Base-by-base conservation (phyloP, 305 asterid species). In the Striga hermonthica region DNA sequence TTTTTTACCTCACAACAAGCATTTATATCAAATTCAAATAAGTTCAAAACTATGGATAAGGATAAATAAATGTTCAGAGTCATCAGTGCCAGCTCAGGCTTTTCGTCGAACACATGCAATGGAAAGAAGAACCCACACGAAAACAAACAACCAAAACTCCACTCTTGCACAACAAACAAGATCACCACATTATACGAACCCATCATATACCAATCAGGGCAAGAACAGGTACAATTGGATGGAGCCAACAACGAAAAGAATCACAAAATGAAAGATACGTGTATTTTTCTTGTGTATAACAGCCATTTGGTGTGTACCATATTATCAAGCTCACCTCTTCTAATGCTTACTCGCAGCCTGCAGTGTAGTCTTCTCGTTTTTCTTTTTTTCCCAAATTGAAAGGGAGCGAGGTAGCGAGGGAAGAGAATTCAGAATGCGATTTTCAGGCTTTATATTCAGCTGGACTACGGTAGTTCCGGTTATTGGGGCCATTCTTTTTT, bases 61-160 rank as follows among this genome's bases (percentile, higher is more conserved):
- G 31, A 22, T 22, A 22, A 22, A 22, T 22, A 52, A 39, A 41
- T 47, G 39, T 14, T 40, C 9, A 11, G 44, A 28, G 39, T 9
- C 41, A 36, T 52, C 31, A 15, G 31, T 44, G 5, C 31, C 15
- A 5, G 35, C 11, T 48, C 52, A 64, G 67, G 57, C 44, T 71
- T 74, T 78, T 78, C 45, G 15, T 71, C 75, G 62, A 74, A 78
- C 75, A 71, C 3, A 8, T 52, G 11, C 16, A 41, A 6, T 49
- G 57, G 70, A 67, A 28, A 49, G 37, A 11, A 50, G 4, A 50
- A 6, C 40, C 14, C 48, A 60, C 38, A 60, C 0, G 9, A 3
- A 8, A 41, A 5, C n/a, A 4, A 41, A 41, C 8, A 31, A 3
- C 14, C 52, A 45, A 45, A 41, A 41, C 47, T 6, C 10, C 47